Evolutionary conservation across 2,329 filamentous ascomycete species (phyloP).

Genomic region (Paracamarosporium sp.): DNA sequence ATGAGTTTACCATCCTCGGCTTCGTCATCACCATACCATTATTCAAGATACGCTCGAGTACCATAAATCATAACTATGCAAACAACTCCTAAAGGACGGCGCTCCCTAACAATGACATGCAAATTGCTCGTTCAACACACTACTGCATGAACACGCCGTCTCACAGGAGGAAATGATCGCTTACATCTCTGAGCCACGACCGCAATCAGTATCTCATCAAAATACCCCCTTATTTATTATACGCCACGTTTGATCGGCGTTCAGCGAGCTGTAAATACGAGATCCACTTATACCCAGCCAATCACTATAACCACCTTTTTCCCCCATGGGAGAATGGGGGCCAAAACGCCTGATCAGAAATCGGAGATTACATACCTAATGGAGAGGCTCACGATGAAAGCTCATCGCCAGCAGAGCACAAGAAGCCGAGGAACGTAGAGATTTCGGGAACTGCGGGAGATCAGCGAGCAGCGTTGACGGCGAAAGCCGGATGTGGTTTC

Average conservation of each 20-base stretch:
- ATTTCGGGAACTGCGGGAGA: not conserved
- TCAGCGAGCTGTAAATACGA: not conserved
- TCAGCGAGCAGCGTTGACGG: no score
- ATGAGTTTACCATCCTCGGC: constrained; percentile 25
- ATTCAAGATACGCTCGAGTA: not conserved
- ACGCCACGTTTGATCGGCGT: not conserved
- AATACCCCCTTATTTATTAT: not conserved
- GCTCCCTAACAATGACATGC: not conserved
- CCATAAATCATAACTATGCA: not conserved
- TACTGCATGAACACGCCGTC: not conserved
- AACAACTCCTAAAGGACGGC: not conserved
- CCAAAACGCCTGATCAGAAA: not conserved
- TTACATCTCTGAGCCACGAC: not conserved
- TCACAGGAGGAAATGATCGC: not conserved
- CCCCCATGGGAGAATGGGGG: not conserved
- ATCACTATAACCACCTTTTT: not conserved
- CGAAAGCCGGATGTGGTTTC: no score
- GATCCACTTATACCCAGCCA: not conserved
- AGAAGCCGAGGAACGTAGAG: not conserved
- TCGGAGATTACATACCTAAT: not conserved
- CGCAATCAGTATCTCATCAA: not conserved
- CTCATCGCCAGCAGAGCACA: not conserved
- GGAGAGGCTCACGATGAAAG: not conserved
- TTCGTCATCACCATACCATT: constrained; percentile 12
- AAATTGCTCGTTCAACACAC: not conserved